A percentile compares a stretch with the other conserved stretches of the same genome.
These are phyloP conservation scores for Wallacemonas collosoma DNA, from an alignment of 208 protist genomes.

Conservation along the genomic window DNA sequence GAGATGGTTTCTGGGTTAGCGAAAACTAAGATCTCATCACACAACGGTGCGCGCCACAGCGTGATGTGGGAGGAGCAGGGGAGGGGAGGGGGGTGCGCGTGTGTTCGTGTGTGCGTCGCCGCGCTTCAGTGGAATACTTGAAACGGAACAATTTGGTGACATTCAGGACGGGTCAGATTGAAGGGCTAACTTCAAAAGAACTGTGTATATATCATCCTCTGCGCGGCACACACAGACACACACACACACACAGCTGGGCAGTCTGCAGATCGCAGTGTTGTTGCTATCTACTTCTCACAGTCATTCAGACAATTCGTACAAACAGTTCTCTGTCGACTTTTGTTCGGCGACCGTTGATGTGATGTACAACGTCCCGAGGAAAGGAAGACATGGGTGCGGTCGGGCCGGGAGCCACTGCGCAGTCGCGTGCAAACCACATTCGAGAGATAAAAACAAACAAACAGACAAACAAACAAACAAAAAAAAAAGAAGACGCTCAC, in stretches of 20 bases:
- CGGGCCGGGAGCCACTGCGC: too few relatives aligned
- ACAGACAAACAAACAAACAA: constrained; percentile 6
- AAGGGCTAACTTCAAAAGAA: constrained; percentile 62
- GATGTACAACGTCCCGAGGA: constrained; percentile 14
- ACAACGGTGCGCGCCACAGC: background rate
- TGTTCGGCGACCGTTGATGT: constrained; percentile 15
- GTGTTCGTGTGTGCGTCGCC: background rate
- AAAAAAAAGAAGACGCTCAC: background rate
- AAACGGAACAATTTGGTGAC: constrained; percentile 13
- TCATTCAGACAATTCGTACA: too few relatives aligned
- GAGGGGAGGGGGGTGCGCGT: background rate
- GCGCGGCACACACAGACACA: constrained; percentile 7
- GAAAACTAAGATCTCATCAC: constrained; percentile 15
- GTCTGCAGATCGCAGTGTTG: background rate
- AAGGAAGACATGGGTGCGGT: constrained; percentile 9
- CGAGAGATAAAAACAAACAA: background rate
- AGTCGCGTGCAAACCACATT: too few relatives aligned
- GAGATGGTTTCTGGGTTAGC: constrained; percentile 12
- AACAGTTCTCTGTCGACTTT: constrained; percentile 12
- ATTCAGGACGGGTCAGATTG: constrained; percentile 35
- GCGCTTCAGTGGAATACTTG: constrained; percentile 15
- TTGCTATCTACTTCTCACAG: too few relatives aligned
- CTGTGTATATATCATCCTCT: constrained; percentile 30
- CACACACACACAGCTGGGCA: background rate
- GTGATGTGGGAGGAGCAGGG: background rate